A percentile compares a stretch with the other conserved stretches of the same genome.
phyloP scores from a whole-genome alignment of 441 rosid species.

The Metrosideros polymorpha region DNA sequence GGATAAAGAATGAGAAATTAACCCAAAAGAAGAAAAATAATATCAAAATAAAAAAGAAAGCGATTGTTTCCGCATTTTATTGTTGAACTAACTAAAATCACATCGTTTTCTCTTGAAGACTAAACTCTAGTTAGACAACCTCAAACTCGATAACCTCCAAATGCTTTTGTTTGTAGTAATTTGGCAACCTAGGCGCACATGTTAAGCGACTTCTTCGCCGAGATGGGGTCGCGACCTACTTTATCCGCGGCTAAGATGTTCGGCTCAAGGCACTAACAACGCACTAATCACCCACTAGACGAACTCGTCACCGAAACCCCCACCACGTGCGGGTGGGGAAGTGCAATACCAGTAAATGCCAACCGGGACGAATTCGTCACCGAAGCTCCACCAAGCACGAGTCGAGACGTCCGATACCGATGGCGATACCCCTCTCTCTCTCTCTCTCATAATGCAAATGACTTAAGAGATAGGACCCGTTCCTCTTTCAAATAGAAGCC shows the following conservation, averaged over 20 bases:
- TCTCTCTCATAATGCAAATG: background rate
- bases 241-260: background rate
- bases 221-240: background rate
- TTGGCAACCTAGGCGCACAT: background rate
- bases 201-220: background rate
- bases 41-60: too few relatives aligned
- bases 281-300: background rate
- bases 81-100: background rate
- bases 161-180: background rate
- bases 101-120: background rate
- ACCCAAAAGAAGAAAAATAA: background rate
- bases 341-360: background rate
- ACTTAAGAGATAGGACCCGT: background rate
- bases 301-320: background rate
- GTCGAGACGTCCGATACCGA: background rate
- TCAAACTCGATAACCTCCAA: background rate
- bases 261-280: background rate
- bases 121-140: background rate
- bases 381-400: background rate
- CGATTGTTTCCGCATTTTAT: background rate
- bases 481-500: background rate
- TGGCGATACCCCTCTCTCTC: background rate
- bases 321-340: background rate
- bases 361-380: background rate
- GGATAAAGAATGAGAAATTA: background rate